Percentiles rank a stretch among this genome's conserved stretches.
phyloP scores from a whole-genome alignment of 495 filamentous ascomycete species.

The Aspergillus mulundensis region DNA sequence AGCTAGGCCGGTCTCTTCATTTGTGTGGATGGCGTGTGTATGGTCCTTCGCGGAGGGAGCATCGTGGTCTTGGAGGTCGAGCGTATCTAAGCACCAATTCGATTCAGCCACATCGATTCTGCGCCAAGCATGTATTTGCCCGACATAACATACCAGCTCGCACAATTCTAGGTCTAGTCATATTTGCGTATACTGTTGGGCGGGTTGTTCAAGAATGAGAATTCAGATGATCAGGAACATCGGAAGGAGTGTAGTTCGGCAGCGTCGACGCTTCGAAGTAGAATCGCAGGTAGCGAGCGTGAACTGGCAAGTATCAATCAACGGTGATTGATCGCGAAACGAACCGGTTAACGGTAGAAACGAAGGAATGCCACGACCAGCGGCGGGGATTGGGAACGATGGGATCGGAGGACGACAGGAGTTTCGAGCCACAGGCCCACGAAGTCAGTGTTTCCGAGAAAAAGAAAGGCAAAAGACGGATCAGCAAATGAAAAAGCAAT shows the following conservation, averaged over 20 bases:
- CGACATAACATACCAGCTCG: constrained; percentile 61
- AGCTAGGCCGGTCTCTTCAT: constrained; percentile 57
- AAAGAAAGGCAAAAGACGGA: constrained; percentile 16
- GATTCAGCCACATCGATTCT: background rate
- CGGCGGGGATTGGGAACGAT: constrained; percentile 21
- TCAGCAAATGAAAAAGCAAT: constrained; percentile 15
- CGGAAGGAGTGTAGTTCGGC: constrained; percentile 10
- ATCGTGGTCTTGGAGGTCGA: constrained; percentile 86
- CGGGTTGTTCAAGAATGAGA: constrained; percentile 3
- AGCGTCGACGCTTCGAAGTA: constrained; percentile 1
- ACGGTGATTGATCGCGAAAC: constrained; percentile 10
- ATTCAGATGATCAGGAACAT: constrained; percentile 13
- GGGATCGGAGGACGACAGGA: constrained; percentile 3
- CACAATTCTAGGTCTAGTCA: constrained; percentile 75
- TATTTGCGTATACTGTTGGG: constrained; percentile 29
- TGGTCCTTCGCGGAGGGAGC: constrained; percentile 81
- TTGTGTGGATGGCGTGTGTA: constrained; percentile 49
- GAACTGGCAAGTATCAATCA: constrained; percentile 7
- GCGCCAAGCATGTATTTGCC: background rate
- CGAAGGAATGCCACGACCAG: constrained; percentile 22
- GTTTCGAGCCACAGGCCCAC: constrained; percentile 13
- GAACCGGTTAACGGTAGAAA: constrained; percentile 11
- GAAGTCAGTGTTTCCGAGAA: constrained; percentile 34
- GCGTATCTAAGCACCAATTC: constrained; percentile 61
- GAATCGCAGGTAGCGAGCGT: constrained; percentile 4